phyloP scores from a whole-genome alignment of 176 grass and related monocot genomes.

The Oryza meridionalis region DNA sequence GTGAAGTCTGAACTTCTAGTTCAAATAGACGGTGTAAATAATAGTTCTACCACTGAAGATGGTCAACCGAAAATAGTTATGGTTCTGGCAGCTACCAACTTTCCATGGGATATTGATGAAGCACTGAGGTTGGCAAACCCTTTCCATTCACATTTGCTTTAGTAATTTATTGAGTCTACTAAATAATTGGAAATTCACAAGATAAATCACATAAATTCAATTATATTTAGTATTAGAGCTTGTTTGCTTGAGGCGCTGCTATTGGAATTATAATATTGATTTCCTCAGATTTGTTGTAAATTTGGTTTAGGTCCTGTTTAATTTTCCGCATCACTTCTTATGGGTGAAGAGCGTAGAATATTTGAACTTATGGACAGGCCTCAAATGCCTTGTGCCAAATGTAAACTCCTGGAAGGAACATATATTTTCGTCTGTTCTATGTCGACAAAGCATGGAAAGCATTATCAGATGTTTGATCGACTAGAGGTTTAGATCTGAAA shows the following conservation, averaged over 20 bases:
- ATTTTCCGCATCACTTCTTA: background rate
- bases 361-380: background rate
- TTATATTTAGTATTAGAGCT: background rate
- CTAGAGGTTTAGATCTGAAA: background rate
- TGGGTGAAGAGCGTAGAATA: conserved; percentile 8
- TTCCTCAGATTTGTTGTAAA: conserved; percentile 16
- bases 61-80: conserved; percentile 94
- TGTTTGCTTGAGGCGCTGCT: conserved; percentile 31
- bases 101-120: conserved; percentile 99
- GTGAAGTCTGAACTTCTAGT: conserved; percentile 99
- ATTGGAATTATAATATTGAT: conserved; percentile 21
- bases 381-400: conserved; percentile 1
- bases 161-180: conserved; percentile 30
- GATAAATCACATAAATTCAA: background rate
- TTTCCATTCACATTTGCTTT: conserved; percentile 19
- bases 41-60: conserved; percentile 83
- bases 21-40: conserved; percentile 97
- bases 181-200: conserved; percentile 21
- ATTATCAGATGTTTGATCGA: background rate
- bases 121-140: conserved; percentile 70
- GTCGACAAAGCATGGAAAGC: background rate
- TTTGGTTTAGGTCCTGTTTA: background rate
- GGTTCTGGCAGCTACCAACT: conserved; percentile 95
- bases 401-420: conserved; percentile 23
- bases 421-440: conserved; percentile 20